Evolutionary conservation across 1,284 basidiomycete species (phyloP).

Genomic region (Cystodermella granulosa): DNA sequence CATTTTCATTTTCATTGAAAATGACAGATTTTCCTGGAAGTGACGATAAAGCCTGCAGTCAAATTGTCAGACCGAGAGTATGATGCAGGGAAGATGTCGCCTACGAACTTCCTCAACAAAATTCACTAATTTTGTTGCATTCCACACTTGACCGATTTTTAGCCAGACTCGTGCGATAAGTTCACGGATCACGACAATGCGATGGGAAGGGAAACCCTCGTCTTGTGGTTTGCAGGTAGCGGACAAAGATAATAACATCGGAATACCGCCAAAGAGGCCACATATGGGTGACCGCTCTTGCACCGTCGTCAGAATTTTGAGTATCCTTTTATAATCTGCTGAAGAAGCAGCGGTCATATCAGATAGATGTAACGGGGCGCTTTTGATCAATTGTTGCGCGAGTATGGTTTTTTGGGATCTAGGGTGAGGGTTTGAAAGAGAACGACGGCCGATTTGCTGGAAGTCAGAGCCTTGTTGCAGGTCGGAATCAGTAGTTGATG

Average conservation of each 20-base stretch:
- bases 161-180: constrained; percentile 64
- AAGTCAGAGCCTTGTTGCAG: constrained; percentile 13
- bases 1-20: constrained; percentile 7
- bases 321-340: constrained; percentile 74
- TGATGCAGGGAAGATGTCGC: constrained; percentile 13
- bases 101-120: constrained; percentile 55
- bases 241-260: constrained; percentile 81
- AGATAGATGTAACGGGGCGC: constrained; percentile 42
- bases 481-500: constrained; percentile 3
- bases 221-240: constrained; percentile 46
- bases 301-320: constrained; percentile 64
- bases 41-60: no score
- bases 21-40: no score
- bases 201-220: constrained; percentile 42
- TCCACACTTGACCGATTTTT: constrained; percentile 70
- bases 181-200: constrained; percentile 59
- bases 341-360: constrained; percentile 52
- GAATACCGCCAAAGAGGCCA: constrained; percentile 71
- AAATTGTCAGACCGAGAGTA: no score
- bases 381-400: constrained; percentile 49
- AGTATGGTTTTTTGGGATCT: constrained; percentile 55
- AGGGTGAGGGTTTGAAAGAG: constrained; percentile 39
- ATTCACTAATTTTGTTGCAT: constrained; percentile 49
- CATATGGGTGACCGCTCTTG: constrained; percentile 69
- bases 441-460: constrained; percentile 40